phyloP scores from a whole-genome alignment of 2,329 filamentous ascomycete genomes.

The Fusarium metavorans region DNA sequence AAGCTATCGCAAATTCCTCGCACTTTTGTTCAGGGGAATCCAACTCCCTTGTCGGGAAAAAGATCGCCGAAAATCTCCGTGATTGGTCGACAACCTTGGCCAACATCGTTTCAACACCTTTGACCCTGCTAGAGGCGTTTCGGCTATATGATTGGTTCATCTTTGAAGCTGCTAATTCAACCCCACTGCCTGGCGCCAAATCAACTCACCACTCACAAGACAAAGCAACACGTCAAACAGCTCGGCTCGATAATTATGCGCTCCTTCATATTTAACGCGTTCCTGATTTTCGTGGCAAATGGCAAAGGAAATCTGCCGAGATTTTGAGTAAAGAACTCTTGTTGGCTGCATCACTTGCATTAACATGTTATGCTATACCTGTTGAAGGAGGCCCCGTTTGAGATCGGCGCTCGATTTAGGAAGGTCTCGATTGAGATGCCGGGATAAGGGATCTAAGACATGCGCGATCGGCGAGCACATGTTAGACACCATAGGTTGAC shows the following conservation, averaged over 20 bases:
- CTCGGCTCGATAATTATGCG: constrained; percentile 25
- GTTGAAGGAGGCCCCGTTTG: constrained; percentile 7
- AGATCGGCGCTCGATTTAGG: constrained; percentile 35
- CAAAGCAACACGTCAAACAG: not conserved
- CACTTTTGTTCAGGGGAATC: constrained; percentile 33
- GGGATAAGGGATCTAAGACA: constrained; percentile 26
- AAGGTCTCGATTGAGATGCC: constrained; percentile 26
- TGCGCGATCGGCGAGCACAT: constrained; percentile 33
- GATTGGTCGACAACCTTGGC: constrained; percentile 21
- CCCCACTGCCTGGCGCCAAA: constrained; percentile 34
- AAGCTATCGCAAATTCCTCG: not conserved
- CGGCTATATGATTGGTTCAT: constrained; percentile 20
- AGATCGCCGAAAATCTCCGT: constrained; percentile 15
- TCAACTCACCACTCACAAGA: constrained; percentile 28
- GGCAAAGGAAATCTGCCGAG: not conserved
- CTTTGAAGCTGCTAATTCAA: constrained; percentile 25
- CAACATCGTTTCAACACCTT: constrained; percentile 24
- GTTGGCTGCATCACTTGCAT: constrained; percentile 21
- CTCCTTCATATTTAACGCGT: constrained; percentile 21
- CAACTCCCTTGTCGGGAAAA: constrained; percentile 30
- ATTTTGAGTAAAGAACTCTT: not conserved
- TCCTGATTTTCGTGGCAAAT: constrained; percentile 16
- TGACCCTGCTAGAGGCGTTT: not conserved
- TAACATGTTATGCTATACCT: constrained; percentile 36
- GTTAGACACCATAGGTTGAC: constrained; percentile 21